Percentiles rank a stretch among this genome's conserved stretches.
Conservation (phyloP, 345 rosid species). For the Gossypium ekmanianum region DNA sequence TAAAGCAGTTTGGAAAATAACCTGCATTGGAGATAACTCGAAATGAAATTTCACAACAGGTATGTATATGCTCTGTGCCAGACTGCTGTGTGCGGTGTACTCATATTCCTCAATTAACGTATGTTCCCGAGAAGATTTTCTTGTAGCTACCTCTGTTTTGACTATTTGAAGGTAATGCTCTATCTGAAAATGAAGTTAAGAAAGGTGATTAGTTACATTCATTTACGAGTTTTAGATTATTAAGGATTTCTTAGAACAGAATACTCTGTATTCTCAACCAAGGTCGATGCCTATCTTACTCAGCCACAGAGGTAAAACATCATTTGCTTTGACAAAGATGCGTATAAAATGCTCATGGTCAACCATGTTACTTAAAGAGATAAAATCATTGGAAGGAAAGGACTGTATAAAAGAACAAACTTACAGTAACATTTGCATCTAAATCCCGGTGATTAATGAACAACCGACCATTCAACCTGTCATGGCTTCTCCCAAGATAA, state of each 20-base stretch:
- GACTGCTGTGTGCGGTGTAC: slow-evolving; percentile 96
- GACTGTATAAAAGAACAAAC: slow-evolving; percentile 24
- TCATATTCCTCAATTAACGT: slow-evolving; percentile 75
- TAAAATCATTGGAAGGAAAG: slow-evolving; percentile 11
- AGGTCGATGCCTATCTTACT: not conserved
- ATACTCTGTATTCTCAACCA: not conserved
- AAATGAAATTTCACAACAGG: slow-evolving; percentile 89
- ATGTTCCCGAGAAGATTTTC: slow-evolving; percentile 39
- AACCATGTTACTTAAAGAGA: not conserved
- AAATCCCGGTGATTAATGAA: slow-evolving; percentile 73
- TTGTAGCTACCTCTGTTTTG: slow-evolving; percentile 76
- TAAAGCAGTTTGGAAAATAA: slow-evolving; percentile 20
- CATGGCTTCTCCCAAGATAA: slow-evolving; percentile 72
- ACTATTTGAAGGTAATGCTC: slow-evolving; percentile 97
- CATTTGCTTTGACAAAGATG: not conserved
- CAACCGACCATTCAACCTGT: slow-evolving; percentile 69
- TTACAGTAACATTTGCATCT: slow-evolving; percentile 94
- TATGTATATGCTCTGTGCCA: slow-evolving; percentile 60
- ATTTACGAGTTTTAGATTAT: not conserved
- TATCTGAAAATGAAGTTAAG: slow-evolving; percentile 48
- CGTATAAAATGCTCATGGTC: not conserved
- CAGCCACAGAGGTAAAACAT: not conserved
- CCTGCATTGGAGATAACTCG: slow-evolving; percentile 99
- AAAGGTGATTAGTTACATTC: not conserved
- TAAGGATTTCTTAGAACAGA: not conserved